These are phyloP conservation scores for Licmophora abbreviata DNA, from an alignment of 108 stramenopile genomes.

Conservation along the genomic window DNA sequence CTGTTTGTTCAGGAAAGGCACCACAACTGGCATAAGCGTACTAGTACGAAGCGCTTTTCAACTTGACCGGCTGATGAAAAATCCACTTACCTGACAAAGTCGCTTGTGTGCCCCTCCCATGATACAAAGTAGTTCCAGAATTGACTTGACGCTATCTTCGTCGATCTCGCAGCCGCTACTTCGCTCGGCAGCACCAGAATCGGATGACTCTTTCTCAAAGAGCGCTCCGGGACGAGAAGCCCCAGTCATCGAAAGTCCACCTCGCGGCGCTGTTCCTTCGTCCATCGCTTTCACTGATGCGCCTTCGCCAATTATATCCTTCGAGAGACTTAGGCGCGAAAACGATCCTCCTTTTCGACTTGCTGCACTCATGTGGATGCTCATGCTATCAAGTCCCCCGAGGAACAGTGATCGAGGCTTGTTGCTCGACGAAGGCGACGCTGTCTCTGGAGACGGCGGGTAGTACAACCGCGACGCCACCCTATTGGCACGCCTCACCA, in stretches of 20 bases:
- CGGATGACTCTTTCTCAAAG: not conserved
- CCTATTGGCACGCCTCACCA: conserved; percentile 32
- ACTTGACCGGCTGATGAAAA: not conserved
- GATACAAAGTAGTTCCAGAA: conserved; percentile 47
- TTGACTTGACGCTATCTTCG: conserved; percentile 20
- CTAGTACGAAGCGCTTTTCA: not conserved
- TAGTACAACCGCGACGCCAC: conserved; percentile 50
- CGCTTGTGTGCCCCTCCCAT: conserved; percentile 54
- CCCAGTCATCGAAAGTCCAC: too few relatives aligned
- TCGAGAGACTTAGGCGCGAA: not conserved
- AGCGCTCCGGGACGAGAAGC: not conserved
- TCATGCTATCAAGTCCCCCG: not conserved
- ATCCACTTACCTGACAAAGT: conserved; percentile 45
- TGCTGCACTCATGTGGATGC: not conserved
- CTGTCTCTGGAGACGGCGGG: conserved; percentile 44
- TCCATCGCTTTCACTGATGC: not conserved
- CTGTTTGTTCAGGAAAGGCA: conserved; percentile 11
- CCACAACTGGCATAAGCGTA: not conserved
- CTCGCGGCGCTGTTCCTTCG: too few relatives aligned
- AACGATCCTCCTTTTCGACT: not conserved
- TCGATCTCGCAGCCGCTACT: conserved; percentile 2
- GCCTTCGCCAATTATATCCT: not conserved
- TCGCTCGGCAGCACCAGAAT: not conserved
- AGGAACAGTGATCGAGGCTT: not conserved
- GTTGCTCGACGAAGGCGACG: not conserved